phyloP scores from a whole-genome alignment of 208 protist genomes.

The Leishmania turanica region DNA sequence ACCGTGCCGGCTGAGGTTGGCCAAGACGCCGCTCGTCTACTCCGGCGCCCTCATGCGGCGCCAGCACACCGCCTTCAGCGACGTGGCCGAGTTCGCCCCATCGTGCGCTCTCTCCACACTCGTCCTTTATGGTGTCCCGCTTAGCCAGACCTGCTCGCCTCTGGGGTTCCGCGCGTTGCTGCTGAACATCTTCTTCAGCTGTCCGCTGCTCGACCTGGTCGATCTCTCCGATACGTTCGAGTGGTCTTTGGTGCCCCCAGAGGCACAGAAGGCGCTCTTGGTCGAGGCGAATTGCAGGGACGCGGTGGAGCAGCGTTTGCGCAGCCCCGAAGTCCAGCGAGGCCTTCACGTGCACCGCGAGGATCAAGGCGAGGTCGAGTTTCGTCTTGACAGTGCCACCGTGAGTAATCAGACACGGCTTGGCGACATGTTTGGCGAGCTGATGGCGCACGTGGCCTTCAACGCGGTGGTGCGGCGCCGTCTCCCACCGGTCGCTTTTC shows the following conservation, averaged over 20 bases:
- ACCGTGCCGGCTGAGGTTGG: conserved; percentile 15
- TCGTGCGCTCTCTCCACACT: conserved; percentile 44
- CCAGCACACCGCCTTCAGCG: conserved; percentile 21
- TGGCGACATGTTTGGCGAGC: conserved; percentile 65
- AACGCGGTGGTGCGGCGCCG: conserved; percentile 42
- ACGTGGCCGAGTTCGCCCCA: conserved; percentile 33
- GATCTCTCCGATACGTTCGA: conserved; percentile 72
- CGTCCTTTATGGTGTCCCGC: conserved; percentile 52
- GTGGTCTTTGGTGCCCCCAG: conserved; percentile 32
- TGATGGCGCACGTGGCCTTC: conserved; percentile 69
- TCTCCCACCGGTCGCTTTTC: conserved; percentile 49
- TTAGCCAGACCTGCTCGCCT: conserved; percentile 60
- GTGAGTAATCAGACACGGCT: conserved; percentile 56
- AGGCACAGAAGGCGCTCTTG: conserved; percentile 33
- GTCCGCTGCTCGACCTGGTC: conserved; percentile 44
- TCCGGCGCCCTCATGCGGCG: conserved; percentile 38
- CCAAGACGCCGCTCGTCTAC: conserved; percentile 28
- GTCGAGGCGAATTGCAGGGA: conserved; percentile 18
- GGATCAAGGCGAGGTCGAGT: conserved; percentile 32
- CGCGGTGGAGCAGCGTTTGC: conserved; percentile 15
- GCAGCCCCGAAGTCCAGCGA: conserved; percentile 8
- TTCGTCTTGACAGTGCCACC: conserved; percentile 41
- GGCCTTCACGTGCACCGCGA: conserved; percentile 28
- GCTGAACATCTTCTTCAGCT: conserved; percentile 77
- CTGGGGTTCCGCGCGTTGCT: conserved; percentile 71